phyloP scores from a whole-genome alignment of 2,329 filamentous ascomycete genomes.

The Leptographium wingfieldii region DNA sequence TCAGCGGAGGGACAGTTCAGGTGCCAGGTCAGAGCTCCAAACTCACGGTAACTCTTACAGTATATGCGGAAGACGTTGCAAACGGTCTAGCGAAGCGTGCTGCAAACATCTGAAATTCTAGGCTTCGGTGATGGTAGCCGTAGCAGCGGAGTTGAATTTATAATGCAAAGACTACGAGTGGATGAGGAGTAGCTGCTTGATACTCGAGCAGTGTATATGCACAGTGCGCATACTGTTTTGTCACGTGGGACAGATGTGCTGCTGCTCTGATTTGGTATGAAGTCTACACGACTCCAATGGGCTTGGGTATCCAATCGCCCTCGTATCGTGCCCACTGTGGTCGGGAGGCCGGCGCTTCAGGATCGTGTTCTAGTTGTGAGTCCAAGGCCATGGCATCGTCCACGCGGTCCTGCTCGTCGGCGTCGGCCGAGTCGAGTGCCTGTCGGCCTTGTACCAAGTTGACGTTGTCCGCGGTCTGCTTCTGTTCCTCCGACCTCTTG shows the following conservation, averaged over 20 bases:
- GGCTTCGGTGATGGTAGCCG: not conserved
- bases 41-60: not conserved
- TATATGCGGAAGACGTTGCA: not conserved
- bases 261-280: not conserved
- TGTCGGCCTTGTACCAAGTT: slow-evolving; percentile 6
- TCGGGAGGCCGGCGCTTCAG: slow-evolving; percentile 16
- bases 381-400: slow-evolving; percentile 11
- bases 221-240: not conserved
- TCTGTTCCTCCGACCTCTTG: not conserved
- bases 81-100: slow-evolving; percentile 3
- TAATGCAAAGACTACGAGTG: not conserved
- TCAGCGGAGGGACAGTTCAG: not conserved
- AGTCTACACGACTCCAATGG: slow-evolving; percentile 39
- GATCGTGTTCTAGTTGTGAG: slow-evolving; percentile 1
- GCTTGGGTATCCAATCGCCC: slow-evolving; percentile 43
- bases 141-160: not conserved
- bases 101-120: not conserved
- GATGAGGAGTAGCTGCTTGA: not conserved
- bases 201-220: not conserved
- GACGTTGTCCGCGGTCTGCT: slow-evolving; percentile 5
- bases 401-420: not conserved
- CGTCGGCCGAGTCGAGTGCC: not conserved
- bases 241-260: not conserved
- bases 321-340: slow-evolving; percentile 37
- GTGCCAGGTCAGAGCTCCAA: not conserved